Evolutionary conservation across 192 early-diverging fungal genomes (phyloP), one percentile per base, ranked within the genome.

Genomic region (Gigaspora rosea): DNA sequence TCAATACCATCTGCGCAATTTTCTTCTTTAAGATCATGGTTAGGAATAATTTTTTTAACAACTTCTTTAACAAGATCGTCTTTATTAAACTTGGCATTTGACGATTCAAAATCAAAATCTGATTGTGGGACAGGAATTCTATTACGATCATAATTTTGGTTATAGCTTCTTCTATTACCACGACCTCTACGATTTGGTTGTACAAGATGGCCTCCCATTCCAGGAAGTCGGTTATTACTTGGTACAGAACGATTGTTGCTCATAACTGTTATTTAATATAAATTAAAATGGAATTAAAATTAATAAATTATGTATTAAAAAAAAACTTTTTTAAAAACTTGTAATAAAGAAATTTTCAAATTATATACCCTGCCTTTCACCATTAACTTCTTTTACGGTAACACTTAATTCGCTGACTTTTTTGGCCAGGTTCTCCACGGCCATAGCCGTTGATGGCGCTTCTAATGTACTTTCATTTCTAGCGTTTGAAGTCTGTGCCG

Each of bases 41-140:
- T 77, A 27, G 79, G 79, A 46, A 85, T 78, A 68, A 69, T 70
- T 58, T 82, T 81, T 56, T 86, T 89, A 46, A 85, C 85, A 80
- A 93, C 89, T 77, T 93, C 92, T 84, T 93, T 91, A 50, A 87
- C 88, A 50, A 96, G 79, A 33, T 95, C 94, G 16, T 92, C 88
- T 83, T 95, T 95, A 84, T 95, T 91, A 81, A 98, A 96, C 82
- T 97, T 97, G 33, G 94, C 94, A 78, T 97, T 97, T n/a, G 95
- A 87, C 7, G 91, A 86, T 80, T 97, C 95, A 86, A 98, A 98
- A 81, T 98, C 96, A 85, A 96, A 98, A 75, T 97, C 97, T 1
- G 89, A 91, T 73, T 71, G 90, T 84, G 81, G 86, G 68, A 76
- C 91, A 61, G 80, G 78, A 46, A 82, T 78, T 35, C 83, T 82